A percentile compares a stretch with the other conserved stretches of the same genome.
These are phyloP conservation scores for Populus tremula DNA, from an alignment of 345 rosid species.

Conservation along the genomic window DNA sequence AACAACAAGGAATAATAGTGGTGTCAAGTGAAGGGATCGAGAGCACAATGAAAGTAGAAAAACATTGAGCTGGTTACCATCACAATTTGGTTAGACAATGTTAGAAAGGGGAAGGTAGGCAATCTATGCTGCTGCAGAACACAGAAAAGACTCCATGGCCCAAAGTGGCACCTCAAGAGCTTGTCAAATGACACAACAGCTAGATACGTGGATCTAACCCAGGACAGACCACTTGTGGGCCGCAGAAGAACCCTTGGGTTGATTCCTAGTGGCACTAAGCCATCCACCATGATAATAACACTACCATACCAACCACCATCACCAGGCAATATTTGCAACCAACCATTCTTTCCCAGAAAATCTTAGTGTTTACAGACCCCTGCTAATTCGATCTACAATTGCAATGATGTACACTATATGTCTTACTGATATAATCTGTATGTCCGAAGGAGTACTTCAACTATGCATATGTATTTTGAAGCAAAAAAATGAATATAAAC, in stretches of 20 bases:
- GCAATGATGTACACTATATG: not conserved
- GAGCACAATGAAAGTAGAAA: not conserved
- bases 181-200: not conserved
- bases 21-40: not conserved
- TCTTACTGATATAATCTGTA: not conserved
- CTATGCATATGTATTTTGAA: not conserved
- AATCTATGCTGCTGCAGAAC: not conserved
- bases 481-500: not conserved
- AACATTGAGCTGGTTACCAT: not conserved
- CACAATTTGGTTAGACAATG: not conserved
- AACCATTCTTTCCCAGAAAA: not conserved
- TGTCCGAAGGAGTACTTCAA: not conserved
- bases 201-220: not conserved
- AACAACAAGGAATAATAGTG: not conserved
- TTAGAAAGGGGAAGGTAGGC: not conserved
- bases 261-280: not conserved
- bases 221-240: not conserved
- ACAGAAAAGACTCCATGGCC: not conserved
- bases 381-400: not conserved
- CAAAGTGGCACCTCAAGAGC: not conserved
- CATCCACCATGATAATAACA: not conserved
- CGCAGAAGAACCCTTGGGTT: not conserved
- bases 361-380: not conserved
- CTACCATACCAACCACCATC: not conserved
- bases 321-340: not conserved